Base-by-base conservation (phyloP, 2,329 filamentous ascomycete species). In the Ilyonectria sp. region DNA sequence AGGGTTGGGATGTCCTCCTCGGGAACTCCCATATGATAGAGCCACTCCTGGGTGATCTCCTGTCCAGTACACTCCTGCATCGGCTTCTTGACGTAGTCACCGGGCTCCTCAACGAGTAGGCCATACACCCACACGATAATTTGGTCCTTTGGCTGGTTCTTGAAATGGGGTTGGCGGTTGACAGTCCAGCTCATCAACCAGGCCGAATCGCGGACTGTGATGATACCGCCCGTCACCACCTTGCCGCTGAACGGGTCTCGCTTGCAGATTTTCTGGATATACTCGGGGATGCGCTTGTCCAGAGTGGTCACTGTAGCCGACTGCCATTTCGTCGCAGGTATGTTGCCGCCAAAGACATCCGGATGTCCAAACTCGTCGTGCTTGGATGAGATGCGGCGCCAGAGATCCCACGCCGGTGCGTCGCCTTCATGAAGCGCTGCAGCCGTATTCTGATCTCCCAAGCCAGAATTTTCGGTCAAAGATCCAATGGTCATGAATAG, bases 261-360 rank as follows among this genome's bases (percentile, higher is more conserved):
- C 57, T 72, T 71, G 66, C 69, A 71, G 29, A 72, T 60, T 44
- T 70, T 70, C 43, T 69, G 56, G 49, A 70, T 69, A 46, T 72
- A 71, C 26, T 46, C 47, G 0, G 67, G 69, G 31, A 72, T 72
- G 15, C 69, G 69, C 37, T 74, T 73, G 44, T 79, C 77, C 6
- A 82, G 71, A 0, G 82, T 85, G 11, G 74, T 77, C 29, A 83
- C 75, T 5, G 83, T 83, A 33, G 84, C 83, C 0, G 79, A 81
- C 62, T 80, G 79, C 74, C 82, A 78, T 26, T 79, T 80, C 7
- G 80, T 82, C 47, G 63, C 60, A 10, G 60, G 26, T 21, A 67
- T 69, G 26, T 69, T 23, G 26, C 60, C 57, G 23, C 64, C 57
- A 29, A 69, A 67, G 37, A 69, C 67, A 4, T 69, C 67, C 15